phyloP scores from a whole-genome alignment of 1,284 basidiomycete genomes.

The Ustilago curta region DNA sequence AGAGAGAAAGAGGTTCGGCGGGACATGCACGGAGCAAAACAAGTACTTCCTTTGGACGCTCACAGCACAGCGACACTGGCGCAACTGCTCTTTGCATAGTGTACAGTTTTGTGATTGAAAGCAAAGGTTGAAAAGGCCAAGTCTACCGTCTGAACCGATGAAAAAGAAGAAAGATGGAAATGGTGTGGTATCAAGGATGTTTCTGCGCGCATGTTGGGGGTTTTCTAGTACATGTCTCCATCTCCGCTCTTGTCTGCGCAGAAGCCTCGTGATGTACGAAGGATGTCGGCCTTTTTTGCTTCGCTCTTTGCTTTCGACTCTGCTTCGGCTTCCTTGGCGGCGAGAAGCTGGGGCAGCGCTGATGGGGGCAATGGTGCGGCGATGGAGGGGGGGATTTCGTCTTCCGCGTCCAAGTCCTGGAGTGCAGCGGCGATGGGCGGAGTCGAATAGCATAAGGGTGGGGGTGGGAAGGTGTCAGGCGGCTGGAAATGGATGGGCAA shows the following conservation, averaged over 20 bases:
- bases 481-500: not conserved
- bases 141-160: not conserved
- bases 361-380: constrained; percentile 59
- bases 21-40: not conserved
- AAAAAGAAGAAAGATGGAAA: constrained; percentile 3
- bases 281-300: constrained; percentile 57
- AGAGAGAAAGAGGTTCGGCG: not conserved
- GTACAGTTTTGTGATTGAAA: constrained; percentile 25
- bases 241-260: constrained; percentile 66
- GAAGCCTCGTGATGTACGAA: constrained; percentile 60
- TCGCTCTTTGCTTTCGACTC: constrained; percentile 61
- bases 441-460: no score
- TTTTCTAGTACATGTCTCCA: constrained; percentile 63
- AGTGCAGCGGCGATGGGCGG: not conserved
- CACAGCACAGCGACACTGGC: not conserved
- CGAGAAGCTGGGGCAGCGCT: constrained; percentile 55
- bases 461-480: not conserved
- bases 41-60: not conserved
- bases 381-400: constrained; percentile 61
- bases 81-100: constrained; percentile 16
- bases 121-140: not conserved
- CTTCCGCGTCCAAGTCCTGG: constrained; percentile 65
- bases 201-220: no score
- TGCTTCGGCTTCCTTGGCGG: constrained; percentile 55
- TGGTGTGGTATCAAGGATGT: constrained; percentile 15